Evolutionary conservation across 768 basidiomycete species (phyloP), one percentile per base, ranked within the genome.

Genomic region (Mycena vitilis): DNA sequence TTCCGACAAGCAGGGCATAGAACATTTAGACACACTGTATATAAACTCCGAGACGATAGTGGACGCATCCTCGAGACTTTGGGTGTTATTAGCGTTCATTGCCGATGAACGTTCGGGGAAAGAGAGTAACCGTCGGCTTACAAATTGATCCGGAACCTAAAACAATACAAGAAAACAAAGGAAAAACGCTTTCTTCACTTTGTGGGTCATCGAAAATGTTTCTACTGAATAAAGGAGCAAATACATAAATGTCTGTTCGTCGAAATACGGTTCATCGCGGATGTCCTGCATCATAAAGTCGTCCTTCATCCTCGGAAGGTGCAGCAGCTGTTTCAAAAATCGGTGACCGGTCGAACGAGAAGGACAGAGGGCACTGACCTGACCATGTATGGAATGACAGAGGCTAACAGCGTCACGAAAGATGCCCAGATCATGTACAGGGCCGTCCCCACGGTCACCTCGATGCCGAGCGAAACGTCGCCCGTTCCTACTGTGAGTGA

Each of bases 361-460:
- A 25, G 11, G 22, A 37, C 3, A 11, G 23, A 25, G 20, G 40
- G 5, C 30, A 76, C 89, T 52, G 69, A 93, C 93, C 89, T 93
- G 73, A 93, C 84, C 84, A 92, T 85, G 75, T 94, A 95, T 16
- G 94, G 94, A 48, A 92, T 75, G 57, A 89, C 81, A 1, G 93
- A 93, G 22, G 85, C 82, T 44, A 88, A 77, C 44, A 94, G 82
- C 75, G 86, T 87, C 34, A 84, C 91, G 75, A 92, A 93, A 5
- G 92, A 86, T 1, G 90, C 90, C 94, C 94, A 95, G 11, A 87
- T 81, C 52, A 95, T 79, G 77, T 83, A 89, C 63, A 94, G 74
- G 23, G 86, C 93, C 58, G 82, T 79, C 16, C 92, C 93, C 15
- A 82, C 81, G 0, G 89, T 84, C 10, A 94, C 85, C 15, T 80